A percentile compares a stretch with the other conserved stretches of the same genome.
phyloP scores from a whole-genome alignment of 495 filamentous ascomycete genomes.

The Elaphomyces granulatus region DNA sequence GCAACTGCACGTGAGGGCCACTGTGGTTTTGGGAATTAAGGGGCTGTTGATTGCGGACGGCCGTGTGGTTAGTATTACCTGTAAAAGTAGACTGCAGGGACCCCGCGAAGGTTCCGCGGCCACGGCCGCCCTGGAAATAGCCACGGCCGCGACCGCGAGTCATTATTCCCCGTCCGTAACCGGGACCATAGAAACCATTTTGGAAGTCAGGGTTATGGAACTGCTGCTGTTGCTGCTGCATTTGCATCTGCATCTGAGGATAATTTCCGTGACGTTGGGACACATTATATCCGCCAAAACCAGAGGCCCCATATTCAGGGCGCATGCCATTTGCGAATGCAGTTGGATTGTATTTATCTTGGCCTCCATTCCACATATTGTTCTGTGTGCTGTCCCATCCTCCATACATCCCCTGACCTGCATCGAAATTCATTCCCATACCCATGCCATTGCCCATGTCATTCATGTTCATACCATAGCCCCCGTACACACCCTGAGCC shows the following conservation, averaged over 20 bases:
- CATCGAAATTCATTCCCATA: constrained; percentile 62
- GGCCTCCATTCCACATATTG: constrained; percentile 61
- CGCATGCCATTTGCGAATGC: constrained; percentile 66
- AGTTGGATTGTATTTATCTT: constrained; percentile 54
- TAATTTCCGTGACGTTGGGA: constrained; percentile 41
- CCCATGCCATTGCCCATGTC: constrained; percentile 86
- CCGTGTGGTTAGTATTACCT: constrained; percentile 23
- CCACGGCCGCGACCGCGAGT: constrained; percentile 57
- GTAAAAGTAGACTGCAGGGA: constrained; percentile 22
- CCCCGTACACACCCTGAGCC: constrained; percentile 76
- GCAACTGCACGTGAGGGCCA: constrained; percentile 6
- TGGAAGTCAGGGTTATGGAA: constrained; percentile 42
- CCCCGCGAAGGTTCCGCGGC: constrained; percentile 38
- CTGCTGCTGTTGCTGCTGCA: constrained; percentile 28
- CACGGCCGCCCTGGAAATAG: constrained; percentile 33
- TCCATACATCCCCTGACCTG: constrained; percentile 46
- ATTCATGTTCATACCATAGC: constrained; percentile 84
- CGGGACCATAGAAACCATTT: constrained; percentile 49
- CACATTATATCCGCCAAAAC: constrained; percentile 60
- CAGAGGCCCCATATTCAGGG: constrained; percentile 72
- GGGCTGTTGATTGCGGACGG: constrained; percentile 22
- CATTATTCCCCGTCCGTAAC: constrained; percentile 38
- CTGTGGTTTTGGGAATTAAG: constrained; percentile 15
- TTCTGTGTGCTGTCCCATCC: constrained; percentile 48
- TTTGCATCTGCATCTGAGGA: constrained; percentile 32